phyloP scores from a whole-genome alignment of 1,139 yeast species.

The Suhomyces yuchorum region DNA sequence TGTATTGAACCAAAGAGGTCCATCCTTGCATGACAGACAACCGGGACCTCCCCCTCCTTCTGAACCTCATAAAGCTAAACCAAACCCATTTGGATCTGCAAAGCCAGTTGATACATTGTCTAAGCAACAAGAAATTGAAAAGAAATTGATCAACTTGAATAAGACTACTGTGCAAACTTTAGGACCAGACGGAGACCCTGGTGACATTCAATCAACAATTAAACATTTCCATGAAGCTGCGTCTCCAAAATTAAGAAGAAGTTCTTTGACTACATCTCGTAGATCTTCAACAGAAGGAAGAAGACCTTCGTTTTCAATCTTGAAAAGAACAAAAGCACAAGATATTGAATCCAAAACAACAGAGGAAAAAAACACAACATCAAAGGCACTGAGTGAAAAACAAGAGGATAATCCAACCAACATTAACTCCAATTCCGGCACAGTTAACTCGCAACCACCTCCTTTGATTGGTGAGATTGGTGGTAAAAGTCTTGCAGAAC shows the following conservation, averaged over 20 bases:
- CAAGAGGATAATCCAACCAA: neutral
- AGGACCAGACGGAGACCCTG: constrained; percentile 30
- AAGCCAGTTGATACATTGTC: constrained; percentile 49
- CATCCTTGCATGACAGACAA: constrained; percentile 2
- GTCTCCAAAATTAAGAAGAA: constrained; percentile 19
- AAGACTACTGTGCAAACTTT: constrained; percentile 60
- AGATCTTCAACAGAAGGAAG: constrained; percentile 21
- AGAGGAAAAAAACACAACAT: constrained; percentile 10
- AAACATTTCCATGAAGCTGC: constrained; percentile 19
- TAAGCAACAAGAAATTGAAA: constrained; percentile 45
- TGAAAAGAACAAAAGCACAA: constrained; percentile 11
- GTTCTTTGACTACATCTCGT: constrained; percentile 15
- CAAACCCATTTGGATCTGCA: constrained; percentile 51
- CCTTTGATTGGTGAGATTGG: constrained; percentile 20
- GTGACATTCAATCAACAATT: constrained; percentile 20
- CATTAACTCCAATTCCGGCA: neutral
- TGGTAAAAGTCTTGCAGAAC: constrained; percentile 42
- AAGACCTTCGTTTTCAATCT: constrained; percentile 23
- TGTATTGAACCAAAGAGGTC: constrained; percentile 7
- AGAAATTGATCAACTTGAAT: constrained; percentile 52
- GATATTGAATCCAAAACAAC: neutral
- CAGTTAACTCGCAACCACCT: constrained; percentile 15
- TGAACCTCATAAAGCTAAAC: constrained; percentile 29
- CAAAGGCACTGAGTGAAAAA: neutral
- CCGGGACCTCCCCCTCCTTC: constrained; percentile 7